Evolutionary conservation across 495 filamentous ascomycete genomes (phyloP).

Genomic region (Xylaria curta): DNA sequence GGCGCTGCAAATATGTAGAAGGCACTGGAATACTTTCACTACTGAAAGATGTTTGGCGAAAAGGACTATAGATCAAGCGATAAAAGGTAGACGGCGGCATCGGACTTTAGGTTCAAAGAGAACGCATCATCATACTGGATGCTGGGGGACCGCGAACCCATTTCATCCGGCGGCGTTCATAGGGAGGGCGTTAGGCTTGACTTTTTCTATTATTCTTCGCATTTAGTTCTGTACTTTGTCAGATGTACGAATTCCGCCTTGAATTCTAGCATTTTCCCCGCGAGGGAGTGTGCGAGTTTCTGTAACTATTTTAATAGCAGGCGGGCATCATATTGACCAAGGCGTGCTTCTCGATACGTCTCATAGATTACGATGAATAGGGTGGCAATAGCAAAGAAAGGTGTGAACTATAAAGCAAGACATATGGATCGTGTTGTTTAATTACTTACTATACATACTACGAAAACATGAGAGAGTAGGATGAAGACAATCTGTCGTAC

Average conservation of each 20-base stretch:
- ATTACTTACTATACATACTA: background rate
- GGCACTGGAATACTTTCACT: conserved; percentile 4
- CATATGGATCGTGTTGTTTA: background rate
- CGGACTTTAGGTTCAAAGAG: conserved; percentile 27
- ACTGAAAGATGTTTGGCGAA: conserved; percentile 25
- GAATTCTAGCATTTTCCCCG: conserved; percentile 12
- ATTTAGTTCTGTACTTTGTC: conserved; percentile 1
- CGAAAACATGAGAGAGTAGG: background rate
- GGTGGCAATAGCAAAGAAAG: background rate
- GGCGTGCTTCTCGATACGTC: background rate
- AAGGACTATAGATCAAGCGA: conserved; percentile 33
- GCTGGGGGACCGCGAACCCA: conserved; percentile 31
- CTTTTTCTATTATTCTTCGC: conserved; percentile 4
- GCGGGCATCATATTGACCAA: background rate
- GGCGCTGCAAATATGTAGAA: background rate
- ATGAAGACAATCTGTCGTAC: too few species aligned
- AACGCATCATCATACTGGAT: conserved; percentile 34
- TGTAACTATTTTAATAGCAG: background rate
- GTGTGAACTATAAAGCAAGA: background rate
- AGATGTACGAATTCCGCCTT: background rate
- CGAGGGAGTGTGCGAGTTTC: conserved; percentile 9
- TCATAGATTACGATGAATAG: conserved; percentile 5
- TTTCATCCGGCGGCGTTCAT: conserved; percentile 39
- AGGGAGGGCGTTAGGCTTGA: conserved; percentile 35
- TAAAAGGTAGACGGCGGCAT: conserved; percentile 29